Evolutionary conservation across 306 rosid genomes (phyloP).

Genomic region (Cucurbita maxima): DNA sequence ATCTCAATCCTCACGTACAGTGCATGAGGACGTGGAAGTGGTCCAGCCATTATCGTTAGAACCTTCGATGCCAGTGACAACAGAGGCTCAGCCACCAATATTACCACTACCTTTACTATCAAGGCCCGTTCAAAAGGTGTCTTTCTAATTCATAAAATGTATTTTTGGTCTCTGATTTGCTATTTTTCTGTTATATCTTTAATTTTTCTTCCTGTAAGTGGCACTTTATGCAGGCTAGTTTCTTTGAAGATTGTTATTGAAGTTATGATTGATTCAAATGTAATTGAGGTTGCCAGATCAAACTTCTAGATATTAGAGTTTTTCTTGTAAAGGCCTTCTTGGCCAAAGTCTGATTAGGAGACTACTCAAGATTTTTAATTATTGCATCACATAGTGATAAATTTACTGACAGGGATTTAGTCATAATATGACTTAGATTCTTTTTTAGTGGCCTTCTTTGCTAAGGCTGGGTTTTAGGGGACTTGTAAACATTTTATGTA

Average conservation of each 20-base stretch:
- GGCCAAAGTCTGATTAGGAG: neutral
- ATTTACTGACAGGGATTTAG: neutral
- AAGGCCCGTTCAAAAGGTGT: conserved; percentile 36
- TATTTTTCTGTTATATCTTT: neutral
- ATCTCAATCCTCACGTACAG: conserved; percentile 31
- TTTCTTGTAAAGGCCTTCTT: neutral
- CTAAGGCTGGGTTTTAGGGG: neutral
- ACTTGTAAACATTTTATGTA: neutral
- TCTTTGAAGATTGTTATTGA: neutral
- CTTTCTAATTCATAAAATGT: neutral
- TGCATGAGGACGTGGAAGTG: conserved; percentile 69
- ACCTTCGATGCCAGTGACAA: conserved; percentile 20
- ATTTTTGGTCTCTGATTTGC: neutral
- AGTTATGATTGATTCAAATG: neutral
- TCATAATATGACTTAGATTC: neutral
- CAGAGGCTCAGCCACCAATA: conserved; percentile 63
- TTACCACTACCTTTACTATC: conserved; percentile 58
- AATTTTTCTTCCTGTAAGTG: neutral
- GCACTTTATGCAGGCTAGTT: neutral
- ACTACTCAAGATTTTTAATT: neutral
- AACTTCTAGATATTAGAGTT: neutral
- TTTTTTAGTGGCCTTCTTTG: neutral
- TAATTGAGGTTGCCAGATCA: neutral
- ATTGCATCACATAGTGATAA: neutral
- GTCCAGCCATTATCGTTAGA: conserved; percentile 38